phyloP scores from a whole-genome alignment of 2,329 filamentous ascomycete species.

The Diaporthe velutina region DNA sequence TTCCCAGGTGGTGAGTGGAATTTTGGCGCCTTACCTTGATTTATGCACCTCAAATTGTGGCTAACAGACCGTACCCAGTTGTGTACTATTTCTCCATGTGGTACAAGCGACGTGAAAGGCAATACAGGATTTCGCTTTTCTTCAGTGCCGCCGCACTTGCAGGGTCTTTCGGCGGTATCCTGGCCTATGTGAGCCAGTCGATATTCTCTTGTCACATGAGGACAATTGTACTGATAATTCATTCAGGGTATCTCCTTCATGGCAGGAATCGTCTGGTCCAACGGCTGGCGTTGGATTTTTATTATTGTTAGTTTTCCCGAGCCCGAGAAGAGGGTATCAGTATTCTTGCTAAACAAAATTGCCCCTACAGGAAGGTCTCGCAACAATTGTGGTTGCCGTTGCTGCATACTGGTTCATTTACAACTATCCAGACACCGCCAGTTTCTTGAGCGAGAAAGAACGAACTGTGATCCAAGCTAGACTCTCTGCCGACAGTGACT shows the following conservation, averaged over 20 bases:
- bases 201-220: neutral
- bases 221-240: neutral
- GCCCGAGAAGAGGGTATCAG: neutral
- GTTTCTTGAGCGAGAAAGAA: conserved; percentile 67
- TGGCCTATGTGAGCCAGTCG: conserved; percentile 61
- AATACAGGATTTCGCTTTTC: conserved; percentile 68
- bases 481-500: conserved; percentile 76
- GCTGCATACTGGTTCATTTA: conserved; percentile 72
- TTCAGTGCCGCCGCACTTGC: conserved; percentile 68
- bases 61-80: conserved; percentile 61
- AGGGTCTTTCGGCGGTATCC: conserved; percentile 68
- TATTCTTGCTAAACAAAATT: neutral
- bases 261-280: conserved; percentile 62
- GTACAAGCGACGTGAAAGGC: conserved; percentile 67
- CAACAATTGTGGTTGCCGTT: conserved; percentile 64
- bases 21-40: neutral
- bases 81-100: conserved; percentile 66
- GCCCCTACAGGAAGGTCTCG: conserved; percentile 63
- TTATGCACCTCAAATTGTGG: neutral
- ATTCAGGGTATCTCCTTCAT: conserved; percentile 66
- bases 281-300: conserved; percentile 72
- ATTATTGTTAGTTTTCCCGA: conserved; percentile 60
- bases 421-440: conserved; percentile 72
- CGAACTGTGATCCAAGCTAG: conserved; percentile 71
- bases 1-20: conserved; percentile 54